Base-by-base conservation (phyloP, 2,329 filamentous ascomycete species). In the Thelonectria rubi region DNA sequence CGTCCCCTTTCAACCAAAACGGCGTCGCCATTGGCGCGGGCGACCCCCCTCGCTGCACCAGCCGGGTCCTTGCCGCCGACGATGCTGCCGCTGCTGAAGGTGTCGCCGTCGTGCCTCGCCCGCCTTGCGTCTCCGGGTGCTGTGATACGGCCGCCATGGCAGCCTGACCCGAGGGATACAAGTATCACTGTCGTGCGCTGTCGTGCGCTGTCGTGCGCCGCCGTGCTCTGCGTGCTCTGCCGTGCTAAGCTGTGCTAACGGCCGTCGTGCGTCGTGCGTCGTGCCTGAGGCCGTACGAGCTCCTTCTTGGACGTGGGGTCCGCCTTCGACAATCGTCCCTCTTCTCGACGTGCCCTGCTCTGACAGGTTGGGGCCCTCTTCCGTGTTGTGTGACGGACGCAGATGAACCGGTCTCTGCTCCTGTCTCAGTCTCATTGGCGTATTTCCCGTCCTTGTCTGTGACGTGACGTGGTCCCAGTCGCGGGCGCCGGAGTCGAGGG, bases 331-430 rank as follows among this genome's bases (percentile, higher is more conserved):
- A 34, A 45, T n/a, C n/a, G n/a, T 5, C 37, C 15, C 20, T 21
- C 12, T 39, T 21, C 34, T 21, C 32, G 17, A 52, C 39, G 47
- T 51, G 26, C 58, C 52, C 34, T 42, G 40, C 12, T 52, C 48
- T 48, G 30, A 21, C 51, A n/a, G n/a, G n/a, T n/a, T n/a, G n/a
- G n/a, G 46, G 58, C 24, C 18, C 12, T 51, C 30, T 40, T 52
- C 53, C 65, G 55, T 62, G 65, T 66, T 65, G 65, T 70, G 59
- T 68, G 66, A 71, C 66, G 60, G 55, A 55, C 60, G 65, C 55
- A 58, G 62, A 67, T 57, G 62, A 58, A 64, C 60, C 63, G 58
- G 62, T 59, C 60, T 61, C 53, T 58, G 66, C 59, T 63, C 65
- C 58, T 30, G 26, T 30, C 26, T 30, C 26, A 30, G 48, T 69